Conservation (phyloP, 2,329 filamentous ascomycete genomes). For the Gnomoniopsis smithogilvyi region DNA sequence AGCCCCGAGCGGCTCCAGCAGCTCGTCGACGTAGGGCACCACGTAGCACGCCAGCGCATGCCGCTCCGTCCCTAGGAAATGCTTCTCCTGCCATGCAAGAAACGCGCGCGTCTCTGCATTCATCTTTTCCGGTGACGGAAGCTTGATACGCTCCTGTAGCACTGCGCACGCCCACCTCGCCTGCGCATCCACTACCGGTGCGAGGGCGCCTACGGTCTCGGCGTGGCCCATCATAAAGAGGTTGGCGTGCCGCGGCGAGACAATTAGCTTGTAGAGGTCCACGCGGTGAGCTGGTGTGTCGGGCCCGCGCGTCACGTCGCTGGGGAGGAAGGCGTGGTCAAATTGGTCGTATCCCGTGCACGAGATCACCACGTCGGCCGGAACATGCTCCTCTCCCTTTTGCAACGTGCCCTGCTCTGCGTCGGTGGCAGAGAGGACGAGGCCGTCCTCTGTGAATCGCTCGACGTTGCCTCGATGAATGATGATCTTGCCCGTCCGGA, state of each 20-base stretch:
- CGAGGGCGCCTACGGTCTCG: constrained; percentile 29
- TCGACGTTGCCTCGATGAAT: constrained; percentile 30
- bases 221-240: constrained; percentile 32
- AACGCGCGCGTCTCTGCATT: constrained; percentile 23
- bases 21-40: constrained; percentile 30
- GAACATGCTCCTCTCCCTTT: constrained; percentile 23
- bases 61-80: constrained; percentile 30
- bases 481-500: constrained; percentile 28
- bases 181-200: constrained; percentile 32
- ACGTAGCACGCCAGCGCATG: constrained; percentile 27
- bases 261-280: constrained; percentile 31
- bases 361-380: constrained; percentile 31
- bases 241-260: constrained; percentile 27
- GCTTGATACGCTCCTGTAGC: constrained; percentile 24
- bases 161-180: constrained; percentile 30
- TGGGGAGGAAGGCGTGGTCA: constrained; percentile 26
- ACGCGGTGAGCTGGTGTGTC: constrained; percentile 23
- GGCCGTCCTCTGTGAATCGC: constrained; percentile 25
- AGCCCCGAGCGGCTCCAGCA: constrained; percentile 31
- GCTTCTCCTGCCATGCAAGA: constrained; percentile 24
- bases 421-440: constrained; percentile 23
- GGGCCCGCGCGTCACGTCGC: constrained; percentile 21
- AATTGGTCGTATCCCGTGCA: constrained; percentile 30
- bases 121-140: constrained; percentile 27
- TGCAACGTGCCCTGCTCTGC: constrained; percentile 3